Evolutionary conservation across 2,329 filamentous ascomycete species (phyloP).

Genomic region (Penicillium sp.): DNA sequence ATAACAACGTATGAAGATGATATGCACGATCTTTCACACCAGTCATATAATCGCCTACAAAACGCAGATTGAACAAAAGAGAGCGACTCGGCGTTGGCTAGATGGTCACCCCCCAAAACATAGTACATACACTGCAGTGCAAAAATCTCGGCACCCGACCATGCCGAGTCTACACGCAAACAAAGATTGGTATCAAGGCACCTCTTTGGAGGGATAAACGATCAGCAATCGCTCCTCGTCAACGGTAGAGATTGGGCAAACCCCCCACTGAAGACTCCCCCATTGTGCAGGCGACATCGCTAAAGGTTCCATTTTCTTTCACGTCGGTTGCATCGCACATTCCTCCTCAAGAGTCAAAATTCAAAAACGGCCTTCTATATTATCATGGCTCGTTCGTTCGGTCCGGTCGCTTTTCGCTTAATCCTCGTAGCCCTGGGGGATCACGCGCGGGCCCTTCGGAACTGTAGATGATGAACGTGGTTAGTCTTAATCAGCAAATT

Average conservation of each 20-base stretch:
- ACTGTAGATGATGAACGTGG: slow-evolving; percentile 35
- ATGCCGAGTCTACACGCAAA: slow-evolving; percentile 19
- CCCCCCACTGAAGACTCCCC: slow-evolving; percentile 3
- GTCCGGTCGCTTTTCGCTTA: slow-evolving; percentile 22
- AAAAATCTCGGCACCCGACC: slow-evolving; percentile 18
- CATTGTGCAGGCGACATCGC: slow-evolving; percentile 9
- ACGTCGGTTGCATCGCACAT: slow-evolving; percentile 5
- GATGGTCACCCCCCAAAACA: slow-evolving; percentile 26
- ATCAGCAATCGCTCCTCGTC: slow-evolving; percentile 10
- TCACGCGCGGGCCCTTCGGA: slow-evolving; percentile 48
- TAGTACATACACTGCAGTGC: slow-evolving; percentile 29
- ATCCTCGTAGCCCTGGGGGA: slow-evolving; percentile 52
- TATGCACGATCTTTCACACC: neutral
- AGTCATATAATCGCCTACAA: neutral
- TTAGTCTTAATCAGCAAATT: slow-evolving; percentile 10
- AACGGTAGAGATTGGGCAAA: slow-evolving; percentile 2
- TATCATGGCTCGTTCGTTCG: slow-evolving; percentile 12
- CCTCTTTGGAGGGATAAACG: slow-evolving; percentile 11
- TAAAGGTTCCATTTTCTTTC: slow-evolving; percentile 6
- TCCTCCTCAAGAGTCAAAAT: slow-evolving; percentile 5
- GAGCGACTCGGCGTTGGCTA: slow-evolving; percentile 26
- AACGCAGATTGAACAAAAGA: slow-evolving; percentile 14
- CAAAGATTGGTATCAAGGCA: slow-evolving; percentile 31
- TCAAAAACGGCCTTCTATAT: slow-evolving; percentile 7
- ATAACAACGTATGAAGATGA: neutral